These are phyloP conservation scores for Penicillium subrubescens DNA, from an alignment of 495 filamentous ascomycete genomes.

Conservation along the genomic window DNA sequence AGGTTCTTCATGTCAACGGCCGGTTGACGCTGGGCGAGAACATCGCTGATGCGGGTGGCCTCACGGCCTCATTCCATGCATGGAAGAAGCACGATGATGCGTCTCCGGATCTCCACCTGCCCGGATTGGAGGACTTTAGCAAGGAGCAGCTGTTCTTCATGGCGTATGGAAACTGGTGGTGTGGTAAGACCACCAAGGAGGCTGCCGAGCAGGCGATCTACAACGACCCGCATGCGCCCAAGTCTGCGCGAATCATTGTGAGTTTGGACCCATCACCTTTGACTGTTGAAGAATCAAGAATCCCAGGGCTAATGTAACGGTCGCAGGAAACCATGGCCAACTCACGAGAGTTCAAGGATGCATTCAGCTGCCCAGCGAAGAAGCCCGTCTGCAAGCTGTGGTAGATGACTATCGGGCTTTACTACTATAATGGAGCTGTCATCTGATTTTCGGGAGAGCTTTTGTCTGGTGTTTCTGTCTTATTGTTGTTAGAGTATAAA, in stretches of 20 bases:
- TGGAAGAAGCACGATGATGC: constrained; percentile 62
- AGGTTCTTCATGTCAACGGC: constrained; percentile 68
- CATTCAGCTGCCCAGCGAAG: constrained; percentile 64
- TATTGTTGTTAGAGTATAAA: background rate
- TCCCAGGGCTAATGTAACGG: background rate
- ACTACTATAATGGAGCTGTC: background rate
- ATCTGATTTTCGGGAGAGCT: background rate
- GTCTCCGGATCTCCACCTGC: constrained; percentile 58
- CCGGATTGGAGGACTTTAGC: constrained; percentile 64
- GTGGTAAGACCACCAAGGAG: constrained; percentile 62
- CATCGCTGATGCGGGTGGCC: constrained; percentile 73
- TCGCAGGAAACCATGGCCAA: constrained; percentile 63
- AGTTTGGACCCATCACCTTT: constrained; percentile 21
- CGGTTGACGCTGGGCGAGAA: constrained; percentile 71
- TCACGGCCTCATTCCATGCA: constrained; percentile 64
- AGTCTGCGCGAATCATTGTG: constrained; percentile 59
- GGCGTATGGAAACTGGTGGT: constrained; percentile 68
- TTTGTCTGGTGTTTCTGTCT: background rate
- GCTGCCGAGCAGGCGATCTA: constrained; percentile 57
- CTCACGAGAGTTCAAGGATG: constrained; percentile 66
- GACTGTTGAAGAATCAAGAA: background rate
- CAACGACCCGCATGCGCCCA: constrained; percentile 66
- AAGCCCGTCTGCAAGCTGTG: constrained; percentile 72
- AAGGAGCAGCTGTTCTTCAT: constrained; percentile 78
- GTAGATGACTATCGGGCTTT: constrained; percentile 34